Base-by-base conservation (phyloP, 192 early-diverging fungal species). In the Pilobolus umbonatus region DNA sequence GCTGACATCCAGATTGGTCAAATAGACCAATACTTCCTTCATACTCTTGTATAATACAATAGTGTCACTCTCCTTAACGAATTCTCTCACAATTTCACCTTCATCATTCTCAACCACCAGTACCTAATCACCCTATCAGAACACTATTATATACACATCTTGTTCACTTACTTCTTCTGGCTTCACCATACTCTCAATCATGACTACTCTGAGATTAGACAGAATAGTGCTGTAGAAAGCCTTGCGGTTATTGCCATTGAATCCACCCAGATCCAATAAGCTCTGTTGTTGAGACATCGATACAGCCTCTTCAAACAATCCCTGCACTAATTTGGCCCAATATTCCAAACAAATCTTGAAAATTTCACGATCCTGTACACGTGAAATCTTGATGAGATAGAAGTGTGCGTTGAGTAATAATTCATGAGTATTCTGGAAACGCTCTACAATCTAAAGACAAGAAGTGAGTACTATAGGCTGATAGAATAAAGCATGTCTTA, bases 141-240 rank as follows among this genome's bases (percentile, higher is more conserved):
- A 14, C 14, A 42, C 43, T 8, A 39, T 45, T 19, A 35, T 21
- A 59, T n/a, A 29, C 28, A 26, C 5, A 17, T 19, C 12, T 52
- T 36, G 3, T 34, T 29, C 28, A 32, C 49, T 62, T 46, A 89
- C 91, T 78, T 99, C 97, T 72, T 99, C 96, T 30, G 97, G 97
- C 52, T 93, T 91, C 30, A 95, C 96, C 97, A 99, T 99, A 54
- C 90, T 81, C 68, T 95, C 94, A 65, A 99, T 99, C 94, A 98
- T 95, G 19, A 97, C 93, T 8, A 88, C 76, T 43, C 97, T 91
- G 52, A 99, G 80, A 26, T 82, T 82, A 5, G 90, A 82, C 21
- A 99, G 80, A 17, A 94, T 75, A 34, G 87, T 83, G n/a, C 79
- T 72, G 68, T 99, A 99, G 62, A 93, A 76, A 65, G 82, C 77